Conservation (phyloP, 2,329 filamentous ascomycete species). For the Fusarium sp. region DNA sequence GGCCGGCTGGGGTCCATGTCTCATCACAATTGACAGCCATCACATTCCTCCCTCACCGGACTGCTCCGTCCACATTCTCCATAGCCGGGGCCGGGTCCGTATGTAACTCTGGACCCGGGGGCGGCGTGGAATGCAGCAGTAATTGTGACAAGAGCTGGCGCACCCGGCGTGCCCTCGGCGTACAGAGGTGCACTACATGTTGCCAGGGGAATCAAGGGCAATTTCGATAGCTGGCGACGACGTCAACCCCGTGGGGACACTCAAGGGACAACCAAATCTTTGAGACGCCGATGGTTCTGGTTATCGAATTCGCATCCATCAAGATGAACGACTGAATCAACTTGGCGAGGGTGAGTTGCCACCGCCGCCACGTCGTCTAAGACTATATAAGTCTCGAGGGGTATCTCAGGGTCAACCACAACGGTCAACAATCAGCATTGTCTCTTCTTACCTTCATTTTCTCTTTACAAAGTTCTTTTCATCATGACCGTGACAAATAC, state of each 20-base stretch:
- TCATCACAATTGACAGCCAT: conserved; percentile 28
- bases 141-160: conserved; percentile 25
- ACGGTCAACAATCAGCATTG: conserved; percentile 31
- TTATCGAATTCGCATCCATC: conserved; percentile 14
- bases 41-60: conserved; percentile 40
- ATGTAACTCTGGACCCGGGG: conserved; percentile 16
- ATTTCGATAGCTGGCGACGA: conserved; percentile 26
- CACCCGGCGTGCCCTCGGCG: conserved; percentile 12
- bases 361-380: conserved; percentile 25
- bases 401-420: conserved; percentile 35
- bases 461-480: not conserved
- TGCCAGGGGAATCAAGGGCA: conserved; percentile 37
- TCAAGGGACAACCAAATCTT: conserved; percentile 11
- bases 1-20: conserved; percentile 17
- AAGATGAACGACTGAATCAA: conserved; percentile 25
- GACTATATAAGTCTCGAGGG: conserved; percentile 35
- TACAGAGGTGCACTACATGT: conserved; percentile 17
- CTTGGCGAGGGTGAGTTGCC: conserved; percentile 25
- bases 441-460: conserved; percentile 12
- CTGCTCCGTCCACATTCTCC: conserved; percentile 42
- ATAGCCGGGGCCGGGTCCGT: conserved; percentile 38
- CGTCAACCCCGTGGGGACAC: conserved; percentile 20
- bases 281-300: conserved; percentile 20
- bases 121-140: conserved; percentile 39
- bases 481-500: conserved; percentile 16